phyloP scores from a whole-genome alignment of 1,139 yeast genomes.

The Magnusiomyces sp. region DNA sequence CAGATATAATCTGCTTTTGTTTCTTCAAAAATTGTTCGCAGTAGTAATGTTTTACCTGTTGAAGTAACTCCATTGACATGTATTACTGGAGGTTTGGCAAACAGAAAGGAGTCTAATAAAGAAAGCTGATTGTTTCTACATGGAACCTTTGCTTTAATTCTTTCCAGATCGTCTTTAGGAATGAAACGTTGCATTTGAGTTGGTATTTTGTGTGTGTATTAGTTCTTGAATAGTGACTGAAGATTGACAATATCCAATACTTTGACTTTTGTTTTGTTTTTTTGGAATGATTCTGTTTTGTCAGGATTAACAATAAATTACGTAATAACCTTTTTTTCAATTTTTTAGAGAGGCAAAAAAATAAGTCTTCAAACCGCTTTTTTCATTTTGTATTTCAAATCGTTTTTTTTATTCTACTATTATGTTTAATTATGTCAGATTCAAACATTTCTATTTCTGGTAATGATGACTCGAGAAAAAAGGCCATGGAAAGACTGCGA shows the following conservation, averaged over 20 bases:
- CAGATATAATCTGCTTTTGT: constrained; percentile 20
- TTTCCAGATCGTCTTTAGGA: constrained; percentile 3
- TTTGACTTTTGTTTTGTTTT: too few relatives aligned
- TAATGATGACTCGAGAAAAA: too few relatives aligned
- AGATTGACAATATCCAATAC: not conserved
- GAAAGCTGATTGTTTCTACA: constrained; percentile 14
- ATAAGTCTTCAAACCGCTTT: too few relatives aligned
- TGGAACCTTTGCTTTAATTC: constrained; percentile 4
- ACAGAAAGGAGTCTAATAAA: constrained; percentile 12
- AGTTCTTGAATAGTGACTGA: not conserved
- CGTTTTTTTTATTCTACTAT: too few relatives aligned
- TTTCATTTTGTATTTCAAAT: too few relatives aligned
- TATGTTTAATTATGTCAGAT: too few relatives aligned
- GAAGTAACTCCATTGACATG: constrained; percentile 30
- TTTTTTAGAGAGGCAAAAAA: too few relatives aligned
- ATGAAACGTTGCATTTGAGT: constrained; percentile 4
- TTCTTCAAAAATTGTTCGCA: constrained; percentile 19
- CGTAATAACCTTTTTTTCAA: too few relatives aligned
- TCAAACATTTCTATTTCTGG: too few relatives aligned
- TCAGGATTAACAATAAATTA: not conserved
- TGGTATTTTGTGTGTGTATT: not conserved
- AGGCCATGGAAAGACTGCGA: constrained; percentile 50
- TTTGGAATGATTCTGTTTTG: too few relatives aligned
- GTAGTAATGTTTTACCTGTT: constrained; percentile 28
- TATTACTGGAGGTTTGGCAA: constrained; percentile 23